Conservation (phyloP, 805 yeast genomes). For the Wickerhamomyces chambardii region DNA sequence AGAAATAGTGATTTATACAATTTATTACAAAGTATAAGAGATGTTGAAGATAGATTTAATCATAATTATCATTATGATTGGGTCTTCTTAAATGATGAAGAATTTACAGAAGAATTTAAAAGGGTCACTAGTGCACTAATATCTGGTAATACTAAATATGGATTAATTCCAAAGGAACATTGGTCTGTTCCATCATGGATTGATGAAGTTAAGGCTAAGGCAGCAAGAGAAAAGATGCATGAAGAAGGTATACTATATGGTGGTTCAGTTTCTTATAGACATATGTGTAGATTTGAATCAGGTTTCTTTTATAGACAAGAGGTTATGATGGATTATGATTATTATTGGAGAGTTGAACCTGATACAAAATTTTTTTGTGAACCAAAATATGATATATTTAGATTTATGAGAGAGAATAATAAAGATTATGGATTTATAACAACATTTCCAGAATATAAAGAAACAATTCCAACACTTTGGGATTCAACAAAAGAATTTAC, state of each 20-base stretch:
- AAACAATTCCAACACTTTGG: conserved; percentile 59
- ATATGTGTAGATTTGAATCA: conserved; percentile 39
- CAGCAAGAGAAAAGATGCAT: conserved; percentile 29
- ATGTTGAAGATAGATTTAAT: conserved; percentile 59
- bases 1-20: conserved; percentile 50
- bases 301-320: conserved; percentile 54
- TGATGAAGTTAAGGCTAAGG: conserved; percentile 35
- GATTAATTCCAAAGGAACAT: conserved; percentile 41
- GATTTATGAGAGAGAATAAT: conserved; percentile 38
- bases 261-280: conserved; percentile 48
- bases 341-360: conserved; percentile 71
- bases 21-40: conserved; percentile 45
- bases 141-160: conserved; percentile 54
- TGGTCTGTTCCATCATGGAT: conserved; percentile 64
- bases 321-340: conserved; percentile 45
- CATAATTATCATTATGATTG: conserved; percentile 55
- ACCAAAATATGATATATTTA: conserved; percentile 56
- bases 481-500: conserved; percentile 33
- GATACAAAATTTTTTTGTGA: conserved; percentile 50
- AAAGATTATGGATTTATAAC: conserved; percentile 59
- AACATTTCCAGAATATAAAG: conserved; percentile 48
- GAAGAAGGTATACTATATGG: conserved; percentile 41
- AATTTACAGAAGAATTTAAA: conserved; percentile 44
- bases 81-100: conserved; percentile 62
- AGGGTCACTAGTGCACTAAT: conserved; percentile 30